phyloP scores from a whole-genome alignment of 2,329 filamentous ascomycete genomes.

The Clarireedia paspali region DNA sequence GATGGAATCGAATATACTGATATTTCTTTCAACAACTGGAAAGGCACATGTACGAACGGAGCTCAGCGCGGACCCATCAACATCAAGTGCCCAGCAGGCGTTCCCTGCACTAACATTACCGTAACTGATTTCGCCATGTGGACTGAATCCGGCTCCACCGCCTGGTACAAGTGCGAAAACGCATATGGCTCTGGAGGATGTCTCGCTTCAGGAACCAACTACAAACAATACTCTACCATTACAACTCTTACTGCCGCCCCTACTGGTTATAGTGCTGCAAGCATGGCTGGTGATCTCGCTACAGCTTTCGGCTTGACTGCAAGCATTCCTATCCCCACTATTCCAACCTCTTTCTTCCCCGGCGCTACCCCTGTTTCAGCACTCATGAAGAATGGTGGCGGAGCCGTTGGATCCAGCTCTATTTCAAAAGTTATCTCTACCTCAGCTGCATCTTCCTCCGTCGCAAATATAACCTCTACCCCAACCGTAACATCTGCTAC shows the following conservation, averaged over 20 bases:
- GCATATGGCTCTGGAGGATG: slow-evolving; percentile 42
- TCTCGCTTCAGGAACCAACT: slow-evolving; percentile 6
- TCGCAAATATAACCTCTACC: too few relatives aligned
- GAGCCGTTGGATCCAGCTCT: not conserved
- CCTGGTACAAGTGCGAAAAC: slow-evolving; percentile 39
- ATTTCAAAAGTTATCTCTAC: not conserved
- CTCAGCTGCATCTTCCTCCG: not conserved
- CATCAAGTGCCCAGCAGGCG: slow-evolving; percentile 40
- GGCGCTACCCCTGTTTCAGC: slow-evolving; percentile 14
- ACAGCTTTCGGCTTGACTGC: slow-evolving; percentile 15
- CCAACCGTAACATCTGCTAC: not conserved
- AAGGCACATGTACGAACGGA: slow-evolving; percentile 44
- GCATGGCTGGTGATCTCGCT: slow-evolving; percentile 15
- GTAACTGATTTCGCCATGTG: slow-evolving; percentile 45
- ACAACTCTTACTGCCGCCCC: slow-evolving; percentile 11
- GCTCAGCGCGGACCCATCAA: slow-evolving; percentile 44
- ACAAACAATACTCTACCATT: slow-evolving; percentile 8
- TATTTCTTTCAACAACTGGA: slow-evolving; percentile 48
- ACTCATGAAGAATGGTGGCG: not conserved
- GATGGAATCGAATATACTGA: slow-evolving; percentile 44
- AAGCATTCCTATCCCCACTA: slow-evolving; percentile 20
- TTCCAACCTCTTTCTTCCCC: slow-evolving; percentile 23
- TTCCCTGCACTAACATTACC: slow-evolving; percentile 44
- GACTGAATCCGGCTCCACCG: slow-evolving; percentile 38
- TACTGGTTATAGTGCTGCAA: slow-evolving; percentile 8